Base-by-base conservation (phyloP, 2,329 filamentous ascomycete genomes). In the Mycosphaerella sp. region DNA sequence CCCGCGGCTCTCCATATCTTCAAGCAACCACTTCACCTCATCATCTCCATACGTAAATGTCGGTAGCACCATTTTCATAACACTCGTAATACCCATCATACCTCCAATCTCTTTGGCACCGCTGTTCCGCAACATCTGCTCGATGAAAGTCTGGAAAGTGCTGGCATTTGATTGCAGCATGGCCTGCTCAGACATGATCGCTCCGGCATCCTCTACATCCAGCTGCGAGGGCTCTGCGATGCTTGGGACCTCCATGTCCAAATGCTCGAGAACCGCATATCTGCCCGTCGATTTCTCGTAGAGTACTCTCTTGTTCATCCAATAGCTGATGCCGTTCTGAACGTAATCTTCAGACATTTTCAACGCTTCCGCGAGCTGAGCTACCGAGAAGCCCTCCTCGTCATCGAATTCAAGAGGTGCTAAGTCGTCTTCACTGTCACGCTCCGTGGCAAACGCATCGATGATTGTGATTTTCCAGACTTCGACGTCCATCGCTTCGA, bases 111-210 rank as follows among this genome's bases (percentile, higher is more conserved):
- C 64, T 48, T 66, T 67, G 6, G 64, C 51, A 8, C 66, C 66
- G 63, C 89, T 86, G 70, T 96, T 96, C 58, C 89, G 96, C 71
- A 98, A 75, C 93, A 98, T 97, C 48, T 89, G 89, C 53, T 90
- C 77, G 55, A 98, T 90, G 69, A 95, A 97, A 65, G 91, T 86
- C 82, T 87, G 89, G 71, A 96, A 95, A 39, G 95, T 80, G 42
- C 79, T 76, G 69, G 81, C 82, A 64, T 83, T 83, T 68, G 88
- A 85, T 60, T 82, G 78, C 21, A 86, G 79, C 32, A 87, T 75
- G 11, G 80, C 80, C 40, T 80, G 75, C 54, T 77, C 74, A 4
- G 75, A 71, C 51, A 74, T 71, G 61, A 73, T 79, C 4, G 76
- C 79, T 23, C 76, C 75, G 21, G 74, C 76, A 43, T 69, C 70